phyloP scores from a whole-genome alignment of 2,329 filamentous ascomycete species.

The Ilyonectria robusta region DNA sequence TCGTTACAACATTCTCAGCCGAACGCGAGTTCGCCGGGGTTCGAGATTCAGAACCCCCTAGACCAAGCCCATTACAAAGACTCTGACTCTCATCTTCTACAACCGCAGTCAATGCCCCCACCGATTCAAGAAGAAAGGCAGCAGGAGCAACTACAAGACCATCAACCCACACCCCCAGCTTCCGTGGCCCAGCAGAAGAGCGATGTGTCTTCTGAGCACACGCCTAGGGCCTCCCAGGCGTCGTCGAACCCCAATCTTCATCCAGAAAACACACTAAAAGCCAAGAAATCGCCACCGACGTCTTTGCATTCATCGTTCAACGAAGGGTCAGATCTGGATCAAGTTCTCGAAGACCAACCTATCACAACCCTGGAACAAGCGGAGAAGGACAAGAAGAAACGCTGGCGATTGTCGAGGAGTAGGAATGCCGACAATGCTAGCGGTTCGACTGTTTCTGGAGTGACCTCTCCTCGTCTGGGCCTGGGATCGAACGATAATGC shows the following conservation, averaged over 20 bases:
- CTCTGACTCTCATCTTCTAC: slow-evolving; percentile 32
- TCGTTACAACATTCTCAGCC: slow-evolving; percentile 71
- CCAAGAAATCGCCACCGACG: slow-evolving; percentile 80
- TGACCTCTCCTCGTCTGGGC: slow-evolving; percentile 61
- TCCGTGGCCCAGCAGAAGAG: slow-evolving; percentile 39
- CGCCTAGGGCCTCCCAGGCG: slow-evolving; percentile 62
- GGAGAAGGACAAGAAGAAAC: slow-evolving; percentile 78
- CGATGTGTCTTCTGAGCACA: slow-evolving; percentile 61
- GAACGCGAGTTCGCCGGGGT: slow-evolving; percentile 61
- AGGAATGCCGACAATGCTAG: slow-evolving; percentile 68
- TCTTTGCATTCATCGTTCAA: slow-evolving; percentile 85
- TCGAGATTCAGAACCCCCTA: slow-evolving; percentile 63
- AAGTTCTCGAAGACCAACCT: slow-evolving; percentile 70
- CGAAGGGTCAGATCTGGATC: slow-evolving; percentile 86
- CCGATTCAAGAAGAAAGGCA: slow-evolving; percentile 41
- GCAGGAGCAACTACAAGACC: slow-evolving; percentile 39
- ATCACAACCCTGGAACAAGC: slow-evolving; percentile 58
- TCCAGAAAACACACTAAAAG: slow-evolving; percentile 68
- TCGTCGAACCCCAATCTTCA: slow-evolving; percentile 59
- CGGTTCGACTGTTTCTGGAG: slow-evolving; percentile 55
- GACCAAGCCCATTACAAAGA: slow-evolving; percentile 52
- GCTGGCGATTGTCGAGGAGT: slow-evolving; percentile 79
- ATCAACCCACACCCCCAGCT: slow-evolving; percentile 34
- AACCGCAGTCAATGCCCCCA: slow-evolving; percentile 37
- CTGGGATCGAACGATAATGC: slow-evolving; percentile 75